These are phyloP conservation scores for Lactarius psammicola DNA, from an alignment of 768 basidiomycete species.

Conservation along the genomic window DNA sequence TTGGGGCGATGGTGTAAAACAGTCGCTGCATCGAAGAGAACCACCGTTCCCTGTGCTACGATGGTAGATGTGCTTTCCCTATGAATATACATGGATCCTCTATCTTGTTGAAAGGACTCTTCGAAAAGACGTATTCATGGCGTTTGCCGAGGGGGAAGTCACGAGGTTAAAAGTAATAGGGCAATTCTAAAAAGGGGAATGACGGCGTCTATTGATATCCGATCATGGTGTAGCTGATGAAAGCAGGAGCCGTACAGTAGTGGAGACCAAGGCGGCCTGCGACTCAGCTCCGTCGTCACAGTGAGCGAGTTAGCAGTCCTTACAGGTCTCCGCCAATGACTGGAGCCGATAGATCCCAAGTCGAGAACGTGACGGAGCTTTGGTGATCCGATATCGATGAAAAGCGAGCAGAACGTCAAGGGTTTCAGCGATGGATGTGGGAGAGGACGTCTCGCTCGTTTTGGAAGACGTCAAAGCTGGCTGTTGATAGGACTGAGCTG, in stretches of 20 bases:
- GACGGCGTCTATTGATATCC: constrained; percentile 38
- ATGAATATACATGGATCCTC: constrained; percentile 56
- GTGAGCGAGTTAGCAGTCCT: constrained; percentile 41
- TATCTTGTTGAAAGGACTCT: constrained; percentile 59
- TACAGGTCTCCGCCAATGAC: constrained; percentile 51
- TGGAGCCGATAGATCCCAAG: neutral
- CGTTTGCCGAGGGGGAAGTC: constrained; percentile 26
- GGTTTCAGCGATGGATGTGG: constrained; percentile 44
- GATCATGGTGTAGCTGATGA: neutral
- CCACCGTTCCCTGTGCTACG: constrained; percentile 51
- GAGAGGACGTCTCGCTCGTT: constrained; percentile 49
- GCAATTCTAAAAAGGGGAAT: constrained; percentile 45
- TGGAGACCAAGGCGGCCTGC: neutral
- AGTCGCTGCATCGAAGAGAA: constrained; percentile 49
- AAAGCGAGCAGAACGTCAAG: constrained; percentile 48
- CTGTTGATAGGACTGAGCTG: constrained; percentile 24
- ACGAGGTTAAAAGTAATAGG: constrained; percentile 54
- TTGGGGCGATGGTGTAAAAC: constrained; percentile 49
- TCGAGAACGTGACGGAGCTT: constrained; percentile 50
- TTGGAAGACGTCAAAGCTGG: constrained; percentile 38
- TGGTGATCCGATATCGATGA: constrained; percentile 48
- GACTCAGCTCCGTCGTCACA: constrained; percentile 28
- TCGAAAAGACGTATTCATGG: neutral
- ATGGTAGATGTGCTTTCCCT: constrained; percentile 55
- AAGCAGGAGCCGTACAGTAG: too few relatives aligned